These are phyloP conservation scores for Pichia ethanolica DNA, from an alignment of 805 yeast species.

Conservation along the genomic window DNA sequence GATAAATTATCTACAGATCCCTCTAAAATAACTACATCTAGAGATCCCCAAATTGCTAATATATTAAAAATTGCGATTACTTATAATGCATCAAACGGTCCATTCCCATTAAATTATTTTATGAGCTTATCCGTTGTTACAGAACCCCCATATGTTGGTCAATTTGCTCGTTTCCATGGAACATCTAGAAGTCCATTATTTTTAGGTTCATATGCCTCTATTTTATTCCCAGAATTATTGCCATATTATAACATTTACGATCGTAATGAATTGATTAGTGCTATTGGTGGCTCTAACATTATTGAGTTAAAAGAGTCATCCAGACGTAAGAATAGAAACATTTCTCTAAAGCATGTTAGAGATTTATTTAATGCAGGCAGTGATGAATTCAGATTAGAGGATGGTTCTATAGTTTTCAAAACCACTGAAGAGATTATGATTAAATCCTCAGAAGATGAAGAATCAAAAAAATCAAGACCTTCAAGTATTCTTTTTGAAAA, in stretches of 20 bases:
- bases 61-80: slow-evolving; percentile 34
- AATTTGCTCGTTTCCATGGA: slow-evolving; percentile 34
- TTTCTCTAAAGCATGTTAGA: slow-evolving; percentile 46
- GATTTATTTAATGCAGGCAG: slow-evolving; percentile 60
- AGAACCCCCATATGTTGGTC: slow-evolving; percentile 54
- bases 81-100: slow-evolving; percentile 32
- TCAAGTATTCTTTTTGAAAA: slow-evolving; percentile 30
- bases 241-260: slow-evolving; percentile 54
- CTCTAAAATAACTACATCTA: slow-evolving; percentile 7
- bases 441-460: slow-evolving; percentile 15
- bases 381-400: slow-evolving; percentile 43
- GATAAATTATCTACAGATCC: slow-evolving; percentile 14
- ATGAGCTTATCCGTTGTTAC: slow-evolving; percentile 56
- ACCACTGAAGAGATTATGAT: slow-evolving; percentile 24
- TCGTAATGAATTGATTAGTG: slow-evolving; percentile 43
- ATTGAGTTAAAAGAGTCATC: slow-evolving; percentile 3
- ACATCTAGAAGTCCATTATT: slow-evolving; percentile 48
- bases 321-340: slow-evolving; percentile 30
- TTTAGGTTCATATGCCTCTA: slow-evolving; percentile 57
- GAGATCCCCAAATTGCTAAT: background rate
- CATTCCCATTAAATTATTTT: slow-evolving; percentile 43
- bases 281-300: slow-evolving; percentile 35
- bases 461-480: slow-evolving; percentile 22
- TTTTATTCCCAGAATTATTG: slow-evolving; percentile 51
- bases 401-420: slow-evolving; percentile 53